A percentile compares a stretch with the other conserved stretches of the same genome.
Conservation (phyloP, 371 early-diverging fungal genomes). For the Conidiobolus incongruus region DNA sequence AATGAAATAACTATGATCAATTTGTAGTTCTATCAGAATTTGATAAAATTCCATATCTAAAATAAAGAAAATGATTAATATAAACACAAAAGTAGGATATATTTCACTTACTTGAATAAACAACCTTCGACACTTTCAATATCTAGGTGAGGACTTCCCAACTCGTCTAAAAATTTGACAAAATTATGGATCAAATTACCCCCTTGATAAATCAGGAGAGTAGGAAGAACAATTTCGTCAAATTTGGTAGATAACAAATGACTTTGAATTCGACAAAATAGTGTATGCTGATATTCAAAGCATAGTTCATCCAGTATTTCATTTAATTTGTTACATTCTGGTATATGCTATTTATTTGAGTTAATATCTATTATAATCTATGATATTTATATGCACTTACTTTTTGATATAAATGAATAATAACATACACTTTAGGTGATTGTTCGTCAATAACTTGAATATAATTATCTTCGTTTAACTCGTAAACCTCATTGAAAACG, state of each 20-base stretch:
- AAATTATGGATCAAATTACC: background rate
- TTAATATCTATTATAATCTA: background rate
- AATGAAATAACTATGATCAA: no score
- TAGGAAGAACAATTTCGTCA: background rate
- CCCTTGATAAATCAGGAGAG: background rate
- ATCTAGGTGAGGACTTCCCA: no score
- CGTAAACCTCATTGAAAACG: background rate
- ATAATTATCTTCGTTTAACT: background rate
- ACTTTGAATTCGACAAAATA: background rate
- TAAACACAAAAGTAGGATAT: no score
- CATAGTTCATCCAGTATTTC: background rate
- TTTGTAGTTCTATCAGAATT: no score
- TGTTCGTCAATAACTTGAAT: background rate
- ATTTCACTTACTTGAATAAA: no score
- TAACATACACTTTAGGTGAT: background rate
- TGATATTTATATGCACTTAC: background rate
- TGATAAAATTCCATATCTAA: no score
- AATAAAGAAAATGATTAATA: no score
- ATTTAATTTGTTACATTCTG: background rate
- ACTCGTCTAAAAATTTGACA: no score
- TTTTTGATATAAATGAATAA: background rate
- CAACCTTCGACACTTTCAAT: no score
- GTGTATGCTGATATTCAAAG: background rate
- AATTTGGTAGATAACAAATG: background rate
- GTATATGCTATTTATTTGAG: background rate